Percentiles rank a stretch among this genome's conserved stretches.
These are phyloP conservation scores for Annulohypoxylon bovei DNA, from an alignment of 495 filamentous ascomycete genomes.

Conservation along the genomic window DNA sequence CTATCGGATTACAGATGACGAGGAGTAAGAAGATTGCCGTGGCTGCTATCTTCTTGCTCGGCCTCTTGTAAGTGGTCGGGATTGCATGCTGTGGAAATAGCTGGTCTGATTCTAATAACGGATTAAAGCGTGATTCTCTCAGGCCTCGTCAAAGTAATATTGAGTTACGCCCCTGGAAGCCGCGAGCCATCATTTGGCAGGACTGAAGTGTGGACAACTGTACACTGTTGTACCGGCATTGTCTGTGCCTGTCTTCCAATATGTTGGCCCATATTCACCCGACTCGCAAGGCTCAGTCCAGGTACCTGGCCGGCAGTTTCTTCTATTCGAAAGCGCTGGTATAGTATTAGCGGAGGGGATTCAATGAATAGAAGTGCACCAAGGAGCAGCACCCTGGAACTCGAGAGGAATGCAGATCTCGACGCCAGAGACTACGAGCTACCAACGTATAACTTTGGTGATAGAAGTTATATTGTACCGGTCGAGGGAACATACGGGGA, in stretches of 20 bases:
- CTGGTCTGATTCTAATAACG: background rate
- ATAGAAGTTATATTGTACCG: background rate
- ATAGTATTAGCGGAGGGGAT: conserved; percentile 7
- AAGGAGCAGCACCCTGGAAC: background rate
- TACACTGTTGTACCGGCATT: conserved; percentile 20
- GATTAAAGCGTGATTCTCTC: conserved; percentile 14
- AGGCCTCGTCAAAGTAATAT: conserved; percentile 10
- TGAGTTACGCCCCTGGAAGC: conserved; percentile 8
- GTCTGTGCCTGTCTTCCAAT: conserved; percentile 30
- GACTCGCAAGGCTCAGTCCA: background rate
- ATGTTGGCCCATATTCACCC: conserved; percentile 18
- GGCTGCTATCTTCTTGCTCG: conserved; percentile 1
- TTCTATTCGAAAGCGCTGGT: conserved; percentile 9
- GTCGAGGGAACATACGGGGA: too few species aligned
- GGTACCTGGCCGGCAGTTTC: background rate
- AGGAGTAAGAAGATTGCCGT: conserved; percentile 19
- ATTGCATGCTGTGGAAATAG: background rate
- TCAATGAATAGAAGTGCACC: conserved; percentile 12
- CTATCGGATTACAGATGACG: conserved; percentile 4
- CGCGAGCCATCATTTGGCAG: background rate
- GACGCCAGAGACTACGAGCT: background rate
- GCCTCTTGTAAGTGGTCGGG: conserved; percentile 1
- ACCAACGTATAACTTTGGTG: background rate
- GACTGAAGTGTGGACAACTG: conserved; percentile 23
- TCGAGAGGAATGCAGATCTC: background rate